Percentiles rank a stretch among this genome's conserved stretches.
phyloP scores from a whole-genome alignment of 306 rosid genomes.

The Lagenaria siceraria region DNA sequence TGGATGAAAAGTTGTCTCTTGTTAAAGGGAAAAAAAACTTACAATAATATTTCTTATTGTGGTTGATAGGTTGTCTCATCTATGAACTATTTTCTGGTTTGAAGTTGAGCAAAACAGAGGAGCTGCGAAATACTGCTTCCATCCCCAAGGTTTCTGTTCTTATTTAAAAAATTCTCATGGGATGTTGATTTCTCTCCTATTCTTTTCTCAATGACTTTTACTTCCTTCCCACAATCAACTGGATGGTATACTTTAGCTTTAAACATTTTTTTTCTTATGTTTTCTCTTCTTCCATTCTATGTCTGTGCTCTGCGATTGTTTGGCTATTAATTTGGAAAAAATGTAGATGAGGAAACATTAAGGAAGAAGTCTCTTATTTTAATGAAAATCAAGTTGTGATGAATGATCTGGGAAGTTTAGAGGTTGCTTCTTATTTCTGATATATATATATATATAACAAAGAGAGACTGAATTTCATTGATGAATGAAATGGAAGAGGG shows the following conservation, averaged over 20 bases:
- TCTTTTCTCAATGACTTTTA: not conserved
- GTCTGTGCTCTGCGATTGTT: not conserved
- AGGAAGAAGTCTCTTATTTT: not conserved
- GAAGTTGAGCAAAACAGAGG: conserved; percentile 86
- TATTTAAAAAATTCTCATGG: not conserved
- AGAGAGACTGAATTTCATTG: too few species aligned
- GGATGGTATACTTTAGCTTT: not conserved
- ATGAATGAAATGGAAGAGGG: too few species aligned
- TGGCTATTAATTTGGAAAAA: not conserved
- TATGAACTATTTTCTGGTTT: conserved; percentile 84
- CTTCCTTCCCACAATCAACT: not conserved
- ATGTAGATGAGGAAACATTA: not conserved
- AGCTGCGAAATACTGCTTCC: conserved; percentile 72
- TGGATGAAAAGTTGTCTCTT: too few species aligned
- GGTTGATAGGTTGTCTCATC: conserved; percentile 75
- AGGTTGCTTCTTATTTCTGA: not conserved
- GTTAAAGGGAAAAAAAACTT: not conserved
- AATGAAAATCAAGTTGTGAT: not conserved
- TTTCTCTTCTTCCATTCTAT: not conserved
- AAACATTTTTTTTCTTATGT: not conserved
- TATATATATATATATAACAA: too few species aligned
- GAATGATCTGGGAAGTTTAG: not conserved
- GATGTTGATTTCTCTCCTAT: not conserved
- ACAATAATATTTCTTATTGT: not conserved
- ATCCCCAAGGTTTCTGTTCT: conserved; percentile 74